Conservation (phyloP, 192 early-diverging fungal species). For the Backusella sp. region DNA sequence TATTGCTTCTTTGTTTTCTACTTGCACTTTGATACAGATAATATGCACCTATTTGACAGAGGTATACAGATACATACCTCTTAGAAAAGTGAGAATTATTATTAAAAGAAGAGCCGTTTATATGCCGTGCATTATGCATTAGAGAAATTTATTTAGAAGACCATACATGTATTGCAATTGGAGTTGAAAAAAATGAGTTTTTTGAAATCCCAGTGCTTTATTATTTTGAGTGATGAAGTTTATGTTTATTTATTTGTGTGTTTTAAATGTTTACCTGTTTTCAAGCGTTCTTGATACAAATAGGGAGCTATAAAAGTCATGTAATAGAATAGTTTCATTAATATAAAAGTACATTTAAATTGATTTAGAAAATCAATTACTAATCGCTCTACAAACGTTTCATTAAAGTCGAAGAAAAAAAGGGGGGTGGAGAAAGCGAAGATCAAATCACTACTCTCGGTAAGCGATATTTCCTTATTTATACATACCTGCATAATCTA, state of each 20-base stretch:
- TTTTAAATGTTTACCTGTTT: no score
- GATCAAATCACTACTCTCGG: constrained; percentile 2
- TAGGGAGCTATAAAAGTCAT: no score
- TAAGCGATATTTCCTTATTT: background rate
- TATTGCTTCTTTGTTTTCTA: background rate
- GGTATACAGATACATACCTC: background rate
- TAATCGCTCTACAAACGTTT: background rate
- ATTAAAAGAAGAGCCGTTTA: background rate
- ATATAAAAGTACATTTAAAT: background rate
- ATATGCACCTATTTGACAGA: background rate
- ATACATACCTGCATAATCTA: background rate
- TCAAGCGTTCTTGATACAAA: no score
- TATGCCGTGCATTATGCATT: no score
- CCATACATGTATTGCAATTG: no score
- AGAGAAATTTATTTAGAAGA: no score
- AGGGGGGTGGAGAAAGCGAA: background rate
- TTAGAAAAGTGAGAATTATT: background rate
- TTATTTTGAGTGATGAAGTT: no score
- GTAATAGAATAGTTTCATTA: no score
- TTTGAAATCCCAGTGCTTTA: no score
- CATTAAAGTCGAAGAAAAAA: background rate
- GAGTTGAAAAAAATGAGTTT: no score
- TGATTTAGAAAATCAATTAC: background rate
- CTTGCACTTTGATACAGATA: background rate
- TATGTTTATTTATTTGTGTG: no score